phyloP scores from a whole-genome alignment of 108 stramenopile species.

The Mayamaea pseudoterrestris region DNA sequence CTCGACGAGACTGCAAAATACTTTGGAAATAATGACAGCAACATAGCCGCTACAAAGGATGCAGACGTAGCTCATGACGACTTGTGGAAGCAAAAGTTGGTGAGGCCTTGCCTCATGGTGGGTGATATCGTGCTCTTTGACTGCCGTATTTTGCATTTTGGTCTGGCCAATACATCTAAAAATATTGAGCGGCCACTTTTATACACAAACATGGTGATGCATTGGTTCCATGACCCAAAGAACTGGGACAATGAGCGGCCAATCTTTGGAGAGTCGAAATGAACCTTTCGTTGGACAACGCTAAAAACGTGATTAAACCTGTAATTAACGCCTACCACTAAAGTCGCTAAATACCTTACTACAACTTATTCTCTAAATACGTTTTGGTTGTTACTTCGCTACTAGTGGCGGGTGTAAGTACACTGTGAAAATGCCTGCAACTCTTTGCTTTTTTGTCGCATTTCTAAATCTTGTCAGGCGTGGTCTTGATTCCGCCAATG shows the following conservation, averaged over 20 bases:
- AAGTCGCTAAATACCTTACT: too few relatives aligned
- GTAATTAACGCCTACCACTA: too few relatives aligned
- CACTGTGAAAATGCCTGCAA: too few relatives aligned
- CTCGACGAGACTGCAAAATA: slow-evolving; percentile 45
- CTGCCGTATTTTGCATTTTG: slow-evolving; percentile 72
- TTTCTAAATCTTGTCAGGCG: too few relatives aligned
- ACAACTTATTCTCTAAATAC: too few relatives aligned
- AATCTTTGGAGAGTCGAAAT: slow-evolving; percentile 34
- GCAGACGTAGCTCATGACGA: slow-evolving; percentile 7
- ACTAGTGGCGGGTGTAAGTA: too few relatives aligned
- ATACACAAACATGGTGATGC: slow-evolving; percentile 65
- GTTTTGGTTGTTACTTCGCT: too few relatives aligned
- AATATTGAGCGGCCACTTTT: slow-evolving; percentile 47
- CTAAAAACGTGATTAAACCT: too few relatives aligned
- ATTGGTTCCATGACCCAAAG: slow-evolving; percentile 84
- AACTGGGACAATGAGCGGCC: slow-evolving; percentile 48
- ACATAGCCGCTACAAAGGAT: slow-evolving; percentile 8
- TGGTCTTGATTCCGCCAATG: too few relatives aligned
- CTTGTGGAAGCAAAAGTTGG: slow-evolving; percentile 27
- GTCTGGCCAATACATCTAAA: slow-evolving; percentile 61
- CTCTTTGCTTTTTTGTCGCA: too few relatives aligned
- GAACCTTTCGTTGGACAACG: too few relatives aligned
- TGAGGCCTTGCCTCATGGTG: slow-evolving; percentile 53
- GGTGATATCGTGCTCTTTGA: slow-evolving; percentile 85
- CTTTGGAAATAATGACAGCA: slow-evolving; percentile 7